phyloP scores from a whole-genome alignment of 176 grass and related monocot genomes.

The Rhipidocladum racemiflorum region DNA sequence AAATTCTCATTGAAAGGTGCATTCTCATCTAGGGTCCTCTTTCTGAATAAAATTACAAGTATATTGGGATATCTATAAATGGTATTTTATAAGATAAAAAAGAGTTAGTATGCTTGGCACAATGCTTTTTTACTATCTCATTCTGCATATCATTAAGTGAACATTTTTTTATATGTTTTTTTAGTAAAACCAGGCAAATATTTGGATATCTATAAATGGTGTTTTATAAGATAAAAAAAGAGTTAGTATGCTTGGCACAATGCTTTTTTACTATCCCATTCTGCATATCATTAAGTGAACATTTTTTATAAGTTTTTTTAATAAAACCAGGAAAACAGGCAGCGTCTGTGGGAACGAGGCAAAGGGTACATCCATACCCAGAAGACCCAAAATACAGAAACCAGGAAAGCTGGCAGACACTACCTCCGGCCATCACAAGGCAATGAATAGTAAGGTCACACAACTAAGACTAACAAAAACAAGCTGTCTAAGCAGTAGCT shows the following conservation, averaged over 20 bases:
- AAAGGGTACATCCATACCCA: slow-evolving; percentile 3
- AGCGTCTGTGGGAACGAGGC: background rate
- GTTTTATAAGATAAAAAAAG: background rate
- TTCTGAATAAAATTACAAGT: slow-evolving; percentile 12
- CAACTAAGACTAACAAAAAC: background rate
- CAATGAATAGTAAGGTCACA: slow-evolving; percentile 6
- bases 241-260: too few species aligned
- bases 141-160: background rate
- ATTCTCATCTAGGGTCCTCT: background rate
- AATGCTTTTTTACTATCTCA: background rate
- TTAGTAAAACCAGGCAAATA: background rate
- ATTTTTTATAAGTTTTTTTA: background rate
- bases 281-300: background rate
- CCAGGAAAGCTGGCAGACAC: background rate
- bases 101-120: background rate
- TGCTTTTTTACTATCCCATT: background rate
- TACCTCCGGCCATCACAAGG: background rate
- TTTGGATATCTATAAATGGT: background rate
- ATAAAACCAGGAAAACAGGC: background rate
- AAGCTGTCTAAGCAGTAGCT: background rate
- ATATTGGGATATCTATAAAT: background rate
- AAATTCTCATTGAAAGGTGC: slow-evolving; percentile 12
- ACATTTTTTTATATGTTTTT: background rate
- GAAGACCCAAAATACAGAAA: background rate
- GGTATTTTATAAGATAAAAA: background rate